phyloP scores from a whole-genome alignment of 768 basidiomycete species.

The Lactarius deliciosus region DNA sequence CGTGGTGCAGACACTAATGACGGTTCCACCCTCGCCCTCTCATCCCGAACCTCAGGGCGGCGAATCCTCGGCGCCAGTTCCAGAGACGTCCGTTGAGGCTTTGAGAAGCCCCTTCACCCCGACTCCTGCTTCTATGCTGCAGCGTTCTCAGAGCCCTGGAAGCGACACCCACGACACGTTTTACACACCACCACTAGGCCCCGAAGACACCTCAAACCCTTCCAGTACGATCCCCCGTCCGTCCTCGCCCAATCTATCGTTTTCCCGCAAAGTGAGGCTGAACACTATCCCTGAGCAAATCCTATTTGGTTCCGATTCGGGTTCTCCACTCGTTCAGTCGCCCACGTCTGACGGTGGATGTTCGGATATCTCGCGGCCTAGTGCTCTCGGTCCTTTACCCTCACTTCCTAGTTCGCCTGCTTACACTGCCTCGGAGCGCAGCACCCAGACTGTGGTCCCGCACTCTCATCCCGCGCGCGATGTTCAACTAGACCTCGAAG shows the following conservation, averaged over 20 bases:
- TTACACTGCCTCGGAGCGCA: background rate
- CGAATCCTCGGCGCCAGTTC: background rate
- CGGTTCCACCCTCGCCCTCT: conserved; percentile 3
- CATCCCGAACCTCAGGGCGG: background rate
- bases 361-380: conserved; percentile 16
- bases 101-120: conserved; percentile 17
- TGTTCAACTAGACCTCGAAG: background rate
- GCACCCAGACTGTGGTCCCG: conserved; percentile 6
- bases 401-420: conserved; percentile 8
- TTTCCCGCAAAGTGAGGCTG: background rate
- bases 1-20: conserved; percentile 11
- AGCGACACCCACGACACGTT: background rate
- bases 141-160: background rate
- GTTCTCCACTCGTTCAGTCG: conserved; percentile 3
- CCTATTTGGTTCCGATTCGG: background rate
- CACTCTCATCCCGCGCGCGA: background rate
- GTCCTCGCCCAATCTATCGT: too few species aligned
- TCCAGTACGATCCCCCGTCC: background rate
- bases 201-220: background rate
- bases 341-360: background rate
- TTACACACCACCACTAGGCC: background rate
- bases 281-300: background rate
- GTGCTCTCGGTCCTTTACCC: conserved; percentile 1
- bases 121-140: conserved; percentile 13
- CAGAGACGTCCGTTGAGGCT: background rate